Evolutionary conservation across 2,329 filamentous ascomycete genomes (phyloP), one percentile per base, ranked within the genome.

Genomic region (Aureobasidium lini): DNA sequence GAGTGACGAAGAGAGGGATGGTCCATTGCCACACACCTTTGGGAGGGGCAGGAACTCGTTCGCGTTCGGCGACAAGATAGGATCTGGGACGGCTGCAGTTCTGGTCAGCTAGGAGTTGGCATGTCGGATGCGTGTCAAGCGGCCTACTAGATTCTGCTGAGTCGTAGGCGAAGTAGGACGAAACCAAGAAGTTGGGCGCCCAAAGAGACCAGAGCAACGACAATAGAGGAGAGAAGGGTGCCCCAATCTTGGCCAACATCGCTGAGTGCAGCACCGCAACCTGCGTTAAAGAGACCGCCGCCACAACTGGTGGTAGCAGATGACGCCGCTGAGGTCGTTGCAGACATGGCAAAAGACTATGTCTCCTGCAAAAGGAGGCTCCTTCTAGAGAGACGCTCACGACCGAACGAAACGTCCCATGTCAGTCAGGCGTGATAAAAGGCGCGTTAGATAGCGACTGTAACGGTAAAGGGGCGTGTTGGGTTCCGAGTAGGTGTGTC

Each of bases 21-120:
- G 82, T 72, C 82, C 81, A 84, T 66, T 70, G 72, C 60, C 79
- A 76, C 29, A 81, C 77, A 70, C 73, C 81, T 69, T 66, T 75
- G 0, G 88, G 88, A 1, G 90, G 89, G 1, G 88, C 77, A n/a
- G 86, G 81, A 8, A 89, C 91, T 66, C 90, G 84, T 75, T 95
- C 89, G 68, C 87, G 84, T 73, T 94, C 88, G 6, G 90, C 88
- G 0, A 95, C 91, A 1, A 95, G 82, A 66, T 90, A 95, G 4
- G 90, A 93, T 72, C 90, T 89, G 0, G 91, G 91, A 86, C 1
- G 90, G 88, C 54, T 57, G 23, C 1, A 36, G 6, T 29, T 13
- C 31, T n/a, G 5, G 54, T 57, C 34, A 57, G 43, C 9, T n/a
- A 46, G 40, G 2, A 2, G 11, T 10, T 7, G 23, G 11, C 6